Evolutionary conservation across 345 rosid genomes (phyloP).

Genomic region (Durio zibethinus): DNA sequence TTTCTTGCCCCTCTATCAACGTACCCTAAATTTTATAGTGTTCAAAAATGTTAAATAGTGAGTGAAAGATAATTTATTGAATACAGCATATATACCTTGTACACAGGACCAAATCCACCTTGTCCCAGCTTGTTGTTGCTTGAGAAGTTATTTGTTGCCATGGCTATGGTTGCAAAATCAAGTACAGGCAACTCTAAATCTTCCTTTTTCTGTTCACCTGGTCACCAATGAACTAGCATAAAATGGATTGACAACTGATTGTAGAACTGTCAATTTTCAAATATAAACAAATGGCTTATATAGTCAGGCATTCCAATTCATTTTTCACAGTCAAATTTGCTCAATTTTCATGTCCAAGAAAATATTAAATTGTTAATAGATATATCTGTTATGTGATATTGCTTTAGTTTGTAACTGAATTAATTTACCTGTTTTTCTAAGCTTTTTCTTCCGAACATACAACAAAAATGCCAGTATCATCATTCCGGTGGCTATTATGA

Average conservation of each 20-base stretch:
- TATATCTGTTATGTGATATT: background rate
- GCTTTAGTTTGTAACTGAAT: background rate
- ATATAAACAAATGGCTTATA: background rate
- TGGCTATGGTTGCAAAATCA: background rate
- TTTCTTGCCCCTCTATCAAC: conserved; percentile 1
- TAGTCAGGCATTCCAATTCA: background rate
- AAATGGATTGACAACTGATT: background rate
- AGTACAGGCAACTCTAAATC: background rate
- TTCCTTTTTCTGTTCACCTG: background rate
- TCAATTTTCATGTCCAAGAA: background rate
- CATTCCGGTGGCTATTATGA: background rate
- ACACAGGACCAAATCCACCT: conserved; percentile 9
- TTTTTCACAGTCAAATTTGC: background rate
- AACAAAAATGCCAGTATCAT: background rate
- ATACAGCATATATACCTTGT: background rate
- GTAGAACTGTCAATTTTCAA: background rate
- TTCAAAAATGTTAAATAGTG: background rate
- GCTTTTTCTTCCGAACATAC: conserved; percentile 1
- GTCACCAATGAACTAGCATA: background rate
- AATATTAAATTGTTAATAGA: background rate
- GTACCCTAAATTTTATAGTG: background rate
- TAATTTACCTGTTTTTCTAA: background rate
- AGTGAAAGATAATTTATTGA: background rate
- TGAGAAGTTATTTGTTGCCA: background rate
- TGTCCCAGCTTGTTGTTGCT: background rate